Percentiles rank a stretch among this genome's conserved stretches.
Evolutionary conservation across 2,329 filamentous ascomycete genomes (phyloP).

Genomic region (Phialocephala subalpina): DNA sequence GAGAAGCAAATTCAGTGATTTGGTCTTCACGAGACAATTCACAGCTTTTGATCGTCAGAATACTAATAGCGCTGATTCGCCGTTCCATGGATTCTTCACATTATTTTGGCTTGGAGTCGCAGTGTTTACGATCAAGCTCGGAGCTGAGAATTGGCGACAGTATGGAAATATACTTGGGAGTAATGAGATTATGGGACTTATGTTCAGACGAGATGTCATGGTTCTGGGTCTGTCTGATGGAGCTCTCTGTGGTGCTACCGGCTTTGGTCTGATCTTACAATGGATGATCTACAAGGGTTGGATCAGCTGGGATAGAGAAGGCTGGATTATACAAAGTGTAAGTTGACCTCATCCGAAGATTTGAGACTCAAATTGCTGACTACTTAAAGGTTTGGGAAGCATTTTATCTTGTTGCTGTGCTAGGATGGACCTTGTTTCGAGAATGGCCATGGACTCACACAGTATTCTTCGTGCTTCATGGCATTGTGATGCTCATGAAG

Average conservation of each 20-base stretch:
- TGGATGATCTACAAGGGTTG: slow-evolving; percentile 64
- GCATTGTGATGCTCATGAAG: slow-evolving; percentile 82
- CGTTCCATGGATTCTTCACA: slow-evolving; percentile 82
- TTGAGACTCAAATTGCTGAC: slow-evolving; percentile 9
- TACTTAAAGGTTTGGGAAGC: slow-evolving; percentile 69
- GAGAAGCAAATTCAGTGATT: slow-evolving; percentile 52
- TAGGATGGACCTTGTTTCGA: slow-evolving; percentile 72
- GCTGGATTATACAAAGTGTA: slow-evolving; percentile 78
- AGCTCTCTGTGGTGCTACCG: slow-evolving; percentile 71
- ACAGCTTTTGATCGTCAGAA: slow-evolving; percentile 80
- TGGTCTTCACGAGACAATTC: slow-evolving; percentile 77
- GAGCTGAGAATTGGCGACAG: slow-evolving; percentile 71
- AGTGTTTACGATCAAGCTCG: slow-evolving; percentile 67
- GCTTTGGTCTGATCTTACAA: slow-evolving; percentile 72
- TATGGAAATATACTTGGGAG: slow-evolving; percentile 74
- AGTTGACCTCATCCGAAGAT: slow-evolving; percentile 35
- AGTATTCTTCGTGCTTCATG: slow-evolving; percentile 79
- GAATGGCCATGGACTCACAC: slow-evolving; percentile 88
- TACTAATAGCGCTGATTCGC: slow-evolving; percentile 66
- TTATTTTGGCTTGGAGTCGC: slow-evolving; percentile 79
- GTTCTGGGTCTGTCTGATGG: slow-evolving; percentile 70
- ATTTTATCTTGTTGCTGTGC: slow-evolving; percentile 65
- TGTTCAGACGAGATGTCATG: slow-evolving; percentile 65
- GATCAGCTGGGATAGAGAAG: slow-evolving; percentile 71
- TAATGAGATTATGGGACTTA: slow-evolving; percentile 75